A percentile compares a stretch with the other conserved stretches of the same genome.
phyloP scores from a whole-genome alignment of 2,329 filamentous ascomycete species.

The Arthroderma sp. region DNA sequence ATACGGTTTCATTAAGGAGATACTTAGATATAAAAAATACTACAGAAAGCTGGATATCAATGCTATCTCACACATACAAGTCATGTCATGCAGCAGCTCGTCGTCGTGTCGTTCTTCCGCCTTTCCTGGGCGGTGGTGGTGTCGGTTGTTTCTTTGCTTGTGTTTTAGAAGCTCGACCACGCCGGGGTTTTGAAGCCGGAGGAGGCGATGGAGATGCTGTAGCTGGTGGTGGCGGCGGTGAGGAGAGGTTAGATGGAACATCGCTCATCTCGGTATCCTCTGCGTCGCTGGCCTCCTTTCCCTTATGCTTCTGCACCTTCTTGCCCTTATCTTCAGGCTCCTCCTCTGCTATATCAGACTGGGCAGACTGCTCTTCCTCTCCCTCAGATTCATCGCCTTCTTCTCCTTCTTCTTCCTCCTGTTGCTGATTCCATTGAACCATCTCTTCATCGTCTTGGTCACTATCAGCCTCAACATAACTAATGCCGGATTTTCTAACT shows the following conservation, averaged over 20 bases:
- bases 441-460: constrained; percentile 33
- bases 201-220: background rate
- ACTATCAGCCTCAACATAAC: constrained; percentile 32
- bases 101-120: too few species aligned
- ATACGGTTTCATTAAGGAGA: too few species aligned
- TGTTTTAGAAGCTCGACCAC: background rate
- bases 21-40: too few species aligned
- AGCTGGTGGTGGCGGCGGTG: background rate
- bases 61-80: too few species aligned
- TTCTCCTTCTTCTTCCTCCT: constrained; percentile 18
- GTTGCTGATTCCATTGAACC: constrained; percentile 23
- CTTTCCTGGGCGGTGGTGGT: too few species aligned
- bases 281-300: background rate
- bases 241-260: constrained; percentile 4
- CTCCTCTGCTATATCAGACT: constrained; percentile 1
- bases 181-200: too few species aligned
- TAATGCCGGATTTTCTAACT: constrained; percentile 23
- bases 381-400: constrained; percentile 14
- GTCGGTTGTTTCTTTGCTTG: background rate
- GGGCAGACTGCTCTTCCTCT: constrained; percentile 6
- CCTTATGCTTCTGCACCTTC: background rate
- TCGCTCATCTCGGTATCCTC: constrained; percentile 8
- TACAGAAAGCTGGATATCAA: too few species aligned
- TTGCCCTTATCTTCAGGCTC: background rate
- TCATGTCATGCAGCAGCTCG: too few species aligned